These are phyloP conservation scores for Periconia sp. DNA, from an alignment of 2,329 filamentous ascomycete species.

Conservation along the genomic window DNA sequence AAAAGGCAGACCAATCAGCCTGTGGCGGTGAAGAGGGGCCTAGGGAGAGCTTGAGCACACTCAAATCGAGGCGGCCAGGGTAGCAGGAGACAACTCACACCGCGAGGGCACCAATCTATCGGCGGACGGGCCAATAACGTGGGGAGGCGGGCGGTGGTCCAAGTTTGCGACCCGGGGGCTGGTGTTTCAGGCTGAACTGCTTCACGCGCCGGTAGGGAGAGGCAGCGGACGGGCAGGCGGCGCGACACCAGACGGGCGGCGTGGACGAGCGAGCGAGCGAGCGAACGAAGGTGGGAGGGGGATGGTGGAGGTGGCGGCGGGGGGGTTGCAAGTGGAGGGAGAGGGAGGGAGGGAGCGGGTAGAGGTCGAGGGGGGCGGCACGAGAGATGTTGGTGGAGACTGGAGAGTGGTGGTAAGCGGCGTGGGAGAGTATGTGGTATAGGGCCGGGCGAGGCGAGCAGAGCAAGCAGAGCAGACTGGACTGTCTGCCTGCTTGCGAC, in stretches of 20 bases:
- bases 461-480: no score
- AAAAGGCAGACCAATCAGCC: constrained; percentile 32
- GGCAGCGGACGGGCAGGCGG: constrained; percentile 11
- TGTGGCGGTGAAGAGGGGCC: constrained; percentile 21
- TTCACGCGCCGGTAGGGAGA: constrained; percentile 12
- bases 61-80: constrained; percentile 33
- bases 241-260: constrained; percentile 5
- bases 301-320: no score
- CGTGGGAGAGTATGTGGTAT: background rate
- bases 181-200: constrained; percentile 32
- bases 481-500: no score
- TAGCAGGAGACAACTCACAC: constrained; percentile 37
- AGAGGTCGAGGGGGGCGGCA: background rate
- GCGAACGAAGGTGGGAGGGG: background rate
- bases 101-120: constrained; percentile 22
- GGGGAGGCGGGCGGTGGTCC: constrained; percentile 20
- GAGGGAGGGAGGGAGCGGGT: background rate
- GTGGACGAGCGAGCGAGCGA: constrained; percentile 1
- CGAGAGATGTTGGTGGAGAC: background rate
- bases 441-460: constrained; percentile 4
- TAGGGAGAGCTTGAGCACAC: constrained; percentile 24
- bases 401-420: background rate
- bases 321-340: no score
- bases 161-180: constrained; percentile 18
- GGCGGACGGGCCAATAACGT: constrained; percentile 28